Evolutionary conservation across 768 basidiomycete species (phyloP), one percentile per base, ranked within the genome.

Genomic region (Rhodotorula graminis): DNA sequence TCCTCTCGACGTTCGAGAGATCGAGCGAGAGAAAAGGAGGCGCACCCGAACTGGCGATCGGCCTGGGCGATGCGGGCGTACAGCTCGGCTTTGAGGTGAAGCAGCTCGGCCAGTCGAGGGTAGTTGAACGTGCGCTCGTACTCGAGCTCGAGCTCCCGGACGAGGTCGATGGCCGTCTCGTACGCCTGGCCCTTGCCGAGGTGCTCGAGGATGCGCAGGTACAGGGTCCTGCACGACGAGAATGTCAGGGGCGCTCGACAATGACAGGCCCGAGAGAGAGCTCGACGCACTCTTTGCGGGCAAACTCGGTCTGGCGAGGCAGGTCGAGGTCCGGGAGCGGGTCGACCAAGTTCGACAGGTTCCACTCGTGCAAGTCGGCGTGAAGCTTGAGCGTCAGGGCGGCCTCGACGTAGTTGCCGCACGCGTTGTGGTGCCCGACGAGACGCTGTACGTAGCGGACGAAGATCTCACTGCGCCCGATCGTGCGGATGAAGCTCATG

Each of bases 161-260:
- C 94, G 61, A 97, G 90, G 60, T 92, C 90, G 69, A 96, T 88
- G 5, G 93, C 95, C 64, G 86, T 89, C 81, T 98, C 95, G 87
- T 92, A 98, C n/a, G 95, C 94, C 78, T 95, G 93, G 18, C 94
- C 95, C 81, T 93, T 91, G 62, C 92, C 91, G 31, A 97, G 86
- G 77, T 93, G 93, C 79, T 96, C 93, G n/a, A 98, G 86, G 69
- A 94, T 93, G 67, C 94, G 83, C 56, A 96, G 84, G 76, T 90
- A 92, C 4, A 98, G 83, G 0, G 92, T 92, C 29, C 73, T 74
- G 55, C 21, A 11, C 18, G 19, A 31, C 11, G 14, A 1, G 1
- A 3, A 2, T 25, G 14, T 31, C 8, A 58, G 55, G 25, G 56
- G 0, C 42, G 64, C 16, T 2, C 2, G 3, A 19, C 1, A 2